phyloP scores from a whole-genome alignment of 2,329 filamentous ascomycete species.

The Curvularia spicifera region DNA sequence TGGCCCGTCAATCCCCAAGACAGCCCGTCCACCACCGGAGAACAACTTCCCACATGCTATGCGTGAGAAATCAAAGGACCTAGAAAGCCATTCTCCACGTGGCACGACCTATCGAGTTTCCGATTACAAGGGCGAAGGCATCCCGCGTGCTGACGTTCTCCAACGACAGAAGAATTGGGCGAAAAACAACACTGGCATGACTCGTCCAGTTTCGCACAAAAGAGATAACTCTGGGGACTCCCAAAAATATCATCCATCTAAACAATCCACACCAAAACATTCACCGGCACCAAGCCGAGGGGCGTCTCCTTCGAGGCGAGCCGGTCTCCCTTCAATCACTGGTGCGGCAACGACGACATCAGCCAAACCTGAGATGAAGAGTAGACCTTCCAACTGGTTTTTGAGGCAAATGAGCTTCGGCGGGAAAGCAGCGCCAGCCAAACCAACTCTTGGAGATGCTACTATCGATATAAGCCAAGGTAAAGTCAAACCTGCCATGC shows the following conservation, averaged over 20 bases:
- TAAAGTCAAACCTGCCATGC: slow-evolving; percentile 42
- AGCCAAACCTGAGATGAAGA: slow-evolving; percentile 24
- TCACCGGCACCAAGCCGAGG: slow-evolving; percentile 41
- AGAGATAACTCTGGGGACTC: slow-evolving; percentile 38
- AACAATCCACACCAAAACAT: slow-evolving; percentile 31
- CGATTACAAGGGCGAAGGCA: slow-evolving; percentile 21
- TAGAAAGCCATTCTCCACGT: slow-evolving; percentile 32
- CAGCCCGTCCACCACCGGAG: slow-evolving; percentile 33
- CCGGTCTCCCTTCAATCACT: slow-evolving; percentile 24
- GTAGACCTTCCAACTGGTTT: slow-evolving; percentile 44
- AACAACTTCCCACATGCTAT: slow-evolving; percentile 34
- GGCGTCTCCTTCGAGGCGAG: slow-evolving; percentile 38
- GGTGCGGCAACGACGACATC: slow-evolving; percentile 8
- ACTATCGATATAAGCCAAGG: slow-evolving; percentile 44
- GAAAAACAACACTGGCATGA: slow-evolving; percentile 15
- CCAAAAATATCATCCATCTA: slow-evolving; percentile 23
- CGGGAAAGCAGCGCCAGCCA: slow-evolving; percentile 37
- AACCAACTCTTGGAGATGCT: slow-evolving; percentile 39
- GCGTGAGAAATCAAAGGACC: slow-evolving; percentile 27
- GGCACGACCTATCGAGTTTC: slow-evolving; percentile 19
- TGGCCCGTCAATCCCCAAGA: slow-evolving; percentile 28
- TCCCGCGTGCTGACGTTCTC: slow-evolving; percentile 43
- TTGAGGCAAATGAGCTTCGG: slow-evolving; percentile 50
- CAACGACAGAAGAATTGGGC: slow-evolving; percentile 34
- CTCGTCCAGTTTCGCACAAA: slow-evolving; percentile 29